Conservation (phyloP, 179 eudicot genomes). For the Dionaea muscipula region DNA sequence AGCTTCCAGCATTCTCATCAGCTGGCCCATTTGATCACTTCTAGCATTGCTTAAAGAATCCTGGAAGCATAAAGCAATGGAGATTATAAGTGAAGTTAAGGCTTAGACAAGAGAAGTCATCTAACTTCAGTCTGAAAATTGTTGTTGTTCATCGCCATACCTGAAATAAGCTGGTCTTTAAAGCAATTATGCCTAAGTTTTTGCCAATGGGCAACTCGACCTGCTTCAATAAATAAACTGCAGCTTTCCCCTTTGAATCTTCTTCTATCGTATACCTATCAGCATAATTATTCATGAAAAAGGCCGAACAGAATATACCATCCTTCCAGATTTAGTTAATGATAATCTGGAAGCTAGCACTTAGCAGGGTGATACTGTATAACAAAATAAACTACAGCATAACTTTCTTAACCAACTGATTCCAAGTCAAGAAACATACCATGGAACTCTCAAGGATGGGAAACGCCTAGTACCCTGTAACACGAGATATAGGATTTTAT, state of each 20-base stretch:
- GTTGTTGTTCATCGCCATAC: conserved; percentile 12
- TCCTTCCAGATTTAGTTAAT: not conserved
- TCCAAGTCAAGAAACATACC: conserved; percentile 20
- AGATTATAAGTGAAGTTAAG: not conserved
- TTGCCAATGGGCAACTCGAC: conserved; percentile 21
- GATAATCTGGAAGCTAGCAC: not conserved
- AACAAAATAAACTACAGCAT: not conserved
- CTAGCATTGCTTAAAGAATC: conserved; percentile 20
- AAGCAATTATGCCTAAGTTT: conserved; percentile 27
- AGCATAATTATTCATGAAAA: conserved; percentile 7
- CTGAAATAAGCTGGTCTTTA: conserved; percentile 23
- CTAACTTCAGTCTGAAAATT: too few species aligned
- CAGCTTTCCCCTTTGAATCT: conserved; percentile 11
- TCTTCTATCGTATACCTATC: conserved; percentile 37
- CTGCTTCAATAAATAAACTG: conserved; percentile 17
- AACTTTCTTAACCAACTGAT: not conserved
- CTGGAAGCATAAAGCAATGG: conserved; percentile 9
- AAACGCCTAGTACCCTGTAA: conserved; percentile 31
- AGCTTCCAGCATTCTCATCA: conserved; percentile 22
- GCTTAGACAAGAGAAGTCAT: not conserved
- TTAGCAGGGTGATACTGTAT: not conserved
- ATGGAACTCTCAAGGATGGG: conserved; percentile 24
- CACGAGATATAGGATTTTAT: not conserved
- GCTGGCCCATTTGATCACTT: conserved; percentile 18
- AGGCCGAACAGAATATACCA: conserved; percentile 1